Base-by-base conservation (phyloP, 305 asterid species). In the Fraxinus greggii region DNA sequence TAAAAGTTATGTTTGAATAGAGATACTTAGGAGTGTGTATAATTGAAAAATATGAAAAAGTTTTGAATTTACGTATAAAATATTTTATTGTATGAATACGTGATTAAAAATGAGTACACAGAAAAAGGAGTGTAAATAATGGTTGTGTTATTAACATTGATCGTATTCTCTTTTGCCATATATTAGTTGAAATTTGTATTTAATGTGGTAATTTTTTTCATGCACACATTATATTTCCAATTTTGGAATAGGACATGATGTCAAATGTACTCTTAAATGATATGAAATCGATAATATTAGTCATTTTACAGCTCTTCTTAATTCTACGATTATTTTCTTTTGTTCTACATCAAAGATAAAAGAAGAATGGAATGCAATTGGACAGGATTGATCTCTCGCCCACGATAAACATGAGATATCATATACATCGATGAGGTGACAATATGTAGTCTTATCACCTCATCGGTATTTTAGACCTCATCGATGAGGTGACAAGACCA, bases 381-480 rank as follows among this genome's bases (percentile, higher is more conserved):
- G 38, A 0, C 38, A 5, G 0, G 8, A 35, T 35, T 35, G 38
- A 35, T 35, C 38, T 5, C 38, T 35, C 5, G 7, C 1, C 48
- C 3, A 40, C 10, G 48, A 0, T 0, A 3, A 8, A 38, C 45
- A 8, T 2, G 13, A 38, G 45, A 38, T 38, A 8, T 38, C 45
- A 7, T 1, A 1, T 0, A 38, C 13, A 8, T 38, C 45, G 0
- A 2, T 38, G 45, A 38, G 45, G 3, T 38, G 45, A 2, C 13
- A 8, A 38, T 2, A 8, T 8, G 0, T 8, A 38, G 1, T 38
- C 13, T 8, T 38, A 38, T 38, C 45, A 38, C 45, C 45, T 38
- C 45, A 8, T 8, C 0, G 13, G 8, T 38, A 5, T 4, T 5
- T 33, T 5, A 33, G 36, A 33, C 1, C 7, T 90, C 93, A 83